phyloP scores from a whole-genome alignment of 257 asterid species.

The Plectranthus barbatus region DNA sequence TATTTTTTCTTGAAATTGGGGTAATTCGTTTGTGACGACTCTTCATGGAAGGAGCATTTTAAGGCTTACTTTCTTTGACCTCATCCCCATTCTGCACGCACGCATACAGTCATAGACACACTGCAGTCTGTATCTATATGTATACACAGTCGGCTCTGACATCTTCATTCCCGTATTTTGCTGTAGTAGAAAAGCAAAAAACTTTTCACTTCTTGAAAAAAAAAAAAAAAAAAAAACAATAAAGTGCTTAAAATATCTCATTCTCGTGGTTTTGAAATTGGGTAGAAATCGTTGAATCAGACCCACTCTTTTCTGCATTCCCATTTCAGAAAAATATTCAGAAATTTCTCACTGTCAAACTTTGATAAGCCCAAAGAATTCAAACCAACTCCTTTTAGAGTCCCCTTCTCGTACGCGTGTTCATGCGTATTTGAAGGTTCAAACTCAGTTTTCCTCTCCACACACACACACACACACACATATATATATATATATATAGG shows the following conservation, averaged over 20 bases:
- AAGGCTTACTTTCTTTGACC: conserved; percentile 65
- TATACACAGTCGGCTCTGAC: neutral
- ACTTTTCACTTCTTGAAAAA: neutral
- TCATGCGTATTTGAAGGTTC: conserved; percentile 26
- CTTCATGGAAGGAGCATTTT: conserved; percentile 29
- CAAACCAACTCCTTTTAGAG: neutral
- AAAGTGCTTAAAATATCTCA: conserved; percentile 38
- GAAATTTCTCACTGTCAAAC: conserved; percentile 23
- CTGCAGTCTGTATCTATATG: neutral
- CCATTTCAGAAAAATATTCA: conserved; percentile 16
- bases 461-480: too few species aligned
- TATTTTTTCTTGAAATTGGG: neutral
- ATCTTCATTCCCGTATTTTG: neutral
- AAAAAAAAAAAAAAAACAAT: too few species aligned
- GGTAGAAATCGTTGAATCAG: conserved; percentile 21
- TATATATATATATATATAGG: conserved; percentile 11
- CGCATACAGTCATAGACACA: neutral
- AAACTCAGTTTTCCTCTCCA: neutral
- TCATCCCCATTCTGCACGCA: neutral
- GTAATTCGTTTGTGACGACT: neutral
- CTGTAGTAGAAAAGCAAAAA: neutral
- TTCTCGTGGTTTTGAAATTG: conserved; percentile 32
- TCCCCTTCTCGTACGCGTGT: conserved; percentile 28
- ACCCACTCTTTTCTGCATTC: conserved; percentile 27
- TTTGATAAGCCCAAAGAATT: conserved; percentile 13